Base-by-base conservation (phyloP, 305 asterid genomes). In the Caryopteris hybrid region DNA sequence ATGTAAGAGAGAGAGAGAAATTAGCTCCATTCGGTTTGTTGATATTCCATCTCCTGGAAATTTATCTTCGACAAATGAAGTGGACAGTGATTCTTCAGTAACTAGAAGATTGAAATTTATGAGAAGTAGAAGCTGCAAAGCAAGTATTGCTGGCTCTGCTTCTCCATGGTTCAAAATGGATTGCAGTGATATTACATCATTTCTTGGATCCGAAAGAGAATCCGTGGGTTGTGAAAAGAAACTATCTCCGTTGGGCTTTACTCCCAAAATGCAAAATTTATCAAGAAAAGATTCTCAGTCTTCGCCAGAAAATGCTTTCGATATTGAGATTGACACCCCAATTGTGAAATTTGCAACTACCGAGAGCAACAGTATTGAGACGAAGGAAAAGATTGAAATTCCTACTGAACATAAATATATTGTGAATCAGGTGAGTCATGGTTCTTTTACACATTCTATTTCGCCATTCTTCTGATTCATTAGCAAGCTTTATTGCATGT, bases 41-140 rank as follows among this genome's bases (percentile, higher is more conserved):
- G 74, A 79, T 31, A 70, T 54, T 56, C 71, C 81, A 1, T 74
- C 87, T 68, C 69, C 58, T 23, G 76, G 72, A 60, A 81, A 76
- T 50, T 68, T 55, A 56, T 78, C 88, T 71, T 71, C 68, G 41
- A 34, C 78, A 17, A 76, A 63, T 48, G 87, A 84, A 59, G 70
- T 42, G 23, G 66, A 67, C 17, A 63, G 65, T 27, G 76, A 72
- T 48, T 81, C 81, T 33, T 69, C 81, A 5, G 36, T 63, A 27
- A 12, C 60, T 64, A 57, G 76, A 80, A 82, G 78, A 79, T 78
- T 66, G 64, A 86, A 54, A 50, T 66, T 89, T 61, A 72, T 76
- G 31, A 94, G 77, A 81, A 94, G 99, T 58, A 81, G 82, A 73
- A 94, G 98, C 85, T 91, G 96, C 80, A 73, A 83, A 41, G 86